Percentiles rank a stretch among this genome's conserved stretches.
These are phyloP conservation scores for Blastobotrys terrestris DNA, from an alignment of 805 yeast species.

Conservation along the genomic window DNA sequence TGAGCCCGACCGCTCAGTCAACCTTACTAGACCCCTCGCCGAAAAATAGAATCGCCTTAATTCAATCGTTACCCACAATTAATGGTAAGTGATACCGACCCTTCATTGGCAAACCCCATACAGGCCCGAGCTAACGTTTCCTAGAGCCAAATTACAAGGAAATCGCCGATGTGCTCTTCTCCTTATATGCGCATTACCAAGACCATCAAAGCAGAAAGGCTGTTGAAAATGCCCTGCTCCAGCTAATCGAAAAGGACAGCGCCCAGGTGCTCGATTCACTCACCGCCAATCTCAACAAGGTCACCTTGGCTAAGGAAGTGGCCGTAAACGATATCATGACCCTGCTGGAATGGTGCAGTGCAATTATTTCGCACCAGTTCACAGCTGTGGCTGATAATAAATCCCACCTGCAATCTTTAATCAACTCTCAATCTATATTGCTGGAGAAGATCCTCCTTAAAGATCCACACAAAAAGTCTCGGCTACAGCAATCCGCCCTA, in stretches of 20 bases:
- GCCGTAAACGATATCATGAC: conserved; percentile 42
- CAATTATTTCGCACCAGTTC: conserved; percentile 25
- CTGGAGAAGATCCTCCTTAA: conserved; percentile 34
- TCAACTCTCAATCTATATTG: conserved; percentile 34
- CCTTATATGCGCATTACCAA: neutral
- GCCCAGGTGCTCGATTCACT: neutral
- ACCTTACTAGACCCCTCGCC: neutral
- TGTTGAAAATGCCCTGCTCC: neutral
- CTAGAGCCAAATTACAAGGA: neutral
- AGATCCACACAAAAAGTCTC: conserved; percentile 25
- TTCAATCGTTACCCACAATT: neutral
- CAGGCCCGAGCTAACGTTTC: neutral
- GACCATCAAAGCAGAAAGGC: neutral
- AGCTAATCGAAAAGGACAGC: neutral
- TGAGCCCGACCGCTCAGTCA: neutral
- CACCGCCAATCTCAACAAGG: neutral
- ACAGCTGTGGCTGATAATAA: conserved; percentile 21
- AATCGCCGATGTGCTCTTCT: neutral
- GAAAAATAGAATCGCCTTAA: neutral
- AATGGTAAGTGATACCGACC: neutral
- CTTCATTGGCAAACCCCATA: too few relatives aligned
- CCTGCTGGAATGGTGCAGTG: conserved; percentile 49
- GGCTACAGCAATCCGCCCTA: conserved; percentile 21
- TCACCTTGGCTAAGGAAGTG: neutral
- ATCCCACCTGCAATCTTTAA: conserved; percentile 25